phyloP scores from a whole-genome alignment of 2,329 filamentous ascomycete genomes.

The Aspergillus puulaauensis region DNA sequence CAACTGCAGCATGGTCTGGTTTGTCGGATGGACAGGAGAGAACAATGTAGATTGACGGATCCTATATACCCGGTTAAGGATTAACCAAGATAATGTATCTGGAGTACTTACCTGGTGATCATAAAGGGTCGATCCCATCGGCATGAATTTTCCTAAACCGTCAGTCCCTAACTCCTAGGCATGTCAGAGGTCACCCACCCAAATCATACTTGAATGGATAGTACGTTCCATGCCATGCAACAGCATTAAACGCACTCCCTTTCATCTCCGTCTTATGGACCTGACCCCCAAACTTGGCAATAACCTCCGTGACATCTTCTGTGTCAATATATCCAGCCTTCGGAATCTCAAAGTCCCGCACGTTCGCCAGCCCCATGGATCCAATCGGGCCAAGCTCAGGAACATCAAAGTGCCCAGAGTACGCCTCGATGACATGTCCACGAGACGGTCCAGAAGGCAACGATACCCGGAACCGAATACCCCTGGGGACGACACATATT shows the following conservation, averaged over 20 bases:
- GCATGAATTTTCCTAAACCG: constrained; percentile 5
- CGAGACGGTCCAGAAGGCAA: constrained; percentile 1
- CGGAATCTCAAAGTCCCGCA: constrained; percentile 5
- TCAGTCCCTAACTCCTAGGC: background rate
- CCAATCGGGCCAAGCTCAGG: constrained; percentile 7
- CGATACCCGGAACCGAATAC: constrained; percentile 3
- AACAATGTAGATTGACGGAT: constrained; percentile 6
- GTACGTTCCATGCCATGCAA: constrained; percentile 7
- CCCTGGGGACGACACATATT: constrained; percentile 3
- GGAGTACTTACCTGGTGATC: constrained; percentile 3
- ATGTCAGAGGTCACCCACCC: background rate
- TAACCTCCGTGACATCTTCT: background rate
- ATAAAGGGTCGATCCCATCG: constrained; percentile 6
- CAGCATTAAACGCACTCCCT: constrained; percentile 6
- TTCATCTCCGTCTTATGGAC: constrained; percentile 1
- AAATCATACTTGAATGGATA: constrained; percentile 10
- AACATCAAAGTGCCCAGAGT: constrained; percentile 4
- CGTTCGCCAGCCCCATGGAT: background rate
- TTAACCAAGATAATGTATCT: background rate
- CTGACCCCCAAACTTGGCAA: constrained; percentile 5
- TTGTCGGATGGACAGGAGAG: constrained; percentile 5
- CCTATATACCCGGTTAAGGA: background rate
- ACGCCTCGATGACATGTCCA: constrained; percentile 7
- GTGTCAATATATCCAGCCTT: constrained; percentile 1
- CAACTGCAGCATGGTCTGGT: constrained; percentile 2